phyloP scores from a whole-genome alignment of 805 yeast genomes.

The Lipomyces sp. region DNA sequence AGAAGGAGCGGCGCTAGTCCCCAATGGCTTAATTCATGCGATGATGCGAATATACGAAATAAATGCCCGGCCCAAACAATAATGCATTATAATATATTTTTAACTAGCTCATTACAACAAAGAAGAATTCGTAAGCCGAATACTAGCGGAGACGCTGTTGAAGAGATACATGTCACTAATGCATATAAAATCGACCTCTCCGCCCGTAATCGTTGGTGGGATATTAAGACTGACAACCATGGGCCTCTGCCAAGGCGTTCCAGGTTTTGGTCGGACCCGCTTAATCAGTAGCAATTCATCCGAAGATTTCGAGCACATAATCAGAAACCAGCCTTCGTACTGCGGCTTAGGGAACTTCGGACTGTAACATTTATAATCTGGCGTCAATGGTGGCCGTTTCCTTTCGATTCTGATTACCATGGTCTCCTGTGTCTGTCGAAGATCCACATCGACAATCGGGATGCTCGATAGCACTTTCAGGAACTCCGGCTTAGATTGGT shows the following conservation, averaged over 20 bases:
- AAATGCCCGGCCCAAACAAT: too few relatives aligned
- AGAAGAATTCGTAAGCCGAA: conserved; percentile 3
- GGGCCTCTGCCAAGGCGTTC: conserved; percentile 30
- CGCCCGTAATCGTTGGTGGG: conserved; percentile 17
- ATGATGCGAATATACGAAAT: too few relatives aligned
- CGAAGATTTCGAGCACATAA: conserved; percentile 56
- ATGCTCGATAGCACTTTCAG: conserved; percentile 54
- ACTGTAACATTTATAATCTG: conserved; percentile 70
- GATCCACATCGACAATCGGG: conserved; percentile 58
- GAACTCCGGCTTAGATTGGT: conserved; percentile 17
- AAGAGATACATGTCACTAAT: conserved; percentile 29
- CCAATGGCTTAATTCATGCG: too few relatives aligned
- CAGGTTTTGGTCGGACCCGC: conserved; percentile 67
- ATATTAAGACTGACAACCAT: conserved; percentile 29
- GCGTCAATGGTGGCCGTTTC: conserved; percentile 49
- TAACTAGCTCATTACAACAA: neutral
- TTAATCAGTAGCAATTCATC: conserved; percentile 68
- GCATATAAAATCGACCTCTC: conserved; percentile 16
- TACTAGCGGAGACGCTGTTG: neutral
- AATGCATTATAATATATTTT: neutral
- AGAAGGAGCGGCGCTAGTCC: neutral
- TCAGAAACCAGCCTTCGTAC: conserved; percentile 89
- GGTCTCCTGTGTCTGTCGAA: conserved; percentile 39
- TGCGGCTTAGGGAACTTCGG: conserved; percentile 89
- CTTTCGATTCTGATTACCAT: conserved; percentile 59